Conservation (phyloP, 371 early-diverging fungal genomes). For the Mucor indicus region DNA sequence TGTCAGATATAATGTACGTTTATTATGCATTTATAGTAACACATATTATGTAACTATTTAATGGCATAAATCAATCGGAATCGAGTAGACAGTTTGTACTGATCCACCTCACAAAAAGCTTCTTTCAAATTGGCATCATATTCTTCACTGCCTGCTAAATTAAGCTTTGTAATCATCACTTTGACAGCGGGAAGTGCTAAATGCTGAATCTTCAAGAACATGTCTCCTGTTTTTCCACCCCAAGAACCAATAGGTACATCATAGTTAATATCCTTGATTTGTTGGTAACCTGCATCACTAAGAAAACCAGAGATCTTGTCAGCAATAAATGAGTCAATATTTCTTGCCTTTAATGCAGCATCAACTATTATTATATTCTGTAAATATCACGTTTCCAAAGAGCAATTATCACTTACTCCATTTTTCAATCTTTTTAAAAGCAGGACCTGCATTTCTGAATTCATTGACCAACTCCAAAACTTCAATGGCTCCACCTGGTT, state of each 20-base stretch:
- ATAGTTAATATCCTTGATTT: constrained; percentile 25
- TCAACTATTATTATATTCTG: constrained; percentile 19
- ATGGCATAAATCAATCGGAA: constrained; percentile 32
- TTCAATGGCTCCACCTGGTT: constrained; percentile 39
- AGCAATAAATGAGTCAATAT: constrained; percentile 41
- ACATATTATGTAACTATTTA: no score
- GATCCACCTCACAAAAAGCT: constrained; percentile 24
- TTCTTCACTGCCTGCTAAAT: constrained; percentile 6
- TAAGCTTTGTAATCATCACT: constrained; percentile 33
- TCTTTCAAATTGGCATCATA: constrained; percentile 19
- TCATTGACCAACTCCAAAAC: constrained; percentile 39
- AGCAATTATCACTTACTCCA: constrained; percentile 34
- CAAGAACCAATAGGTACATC: constrained; percentile 41
- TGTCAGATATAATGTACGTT: no score
- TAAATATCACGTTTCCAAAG: neutral
- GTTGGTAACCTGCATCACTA: constrained; percentile 19
- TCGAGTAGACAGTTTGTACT: constrained; percentile 20
- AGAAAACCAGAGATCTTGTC: constrained; percentile 30
- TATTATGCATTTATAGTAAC: no score
- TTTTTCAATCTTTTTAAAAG: constrained; percentile 21
- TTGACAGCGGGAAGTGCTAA: constrained; percentile 40
- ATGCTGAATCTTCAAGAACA: constrained; percentile 32
- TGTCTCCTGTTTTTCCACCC: constrained; percentile 34
- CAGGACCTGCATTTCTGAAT: constrained; percentile 30
- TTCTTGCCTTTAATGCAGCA: constrained; percentile 22